These are phyloP conservation scores for Coemansia sp. DNA, from an alignment of 192 early-diverging fungal genomes.

Conservation along the genomic window DNA sequence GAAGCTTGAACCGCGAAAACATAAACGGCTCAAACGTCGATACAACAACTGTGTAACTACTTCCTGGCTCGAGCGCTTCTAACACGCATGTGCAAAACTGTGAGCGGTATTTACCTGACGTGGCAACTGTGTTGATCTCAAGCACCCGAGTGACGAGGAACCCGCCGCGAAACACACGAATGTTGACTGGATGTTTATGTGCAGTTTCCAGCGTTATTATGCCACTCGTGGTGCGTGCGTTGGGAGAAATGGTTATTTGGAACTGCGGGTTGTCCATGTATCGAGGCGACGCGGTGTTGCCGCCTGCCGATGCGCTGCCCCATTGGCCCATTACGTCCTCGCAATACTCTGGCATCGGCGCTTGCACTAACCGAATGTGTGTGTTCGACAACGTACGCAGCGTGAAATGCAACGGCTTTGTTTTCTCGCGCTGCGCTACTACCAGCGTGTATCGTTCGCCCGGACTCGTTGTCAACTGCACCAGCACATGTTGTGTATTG, in stretches of 20 bases:
- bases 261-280: slow-evolving; percentile 83
- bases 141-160: slow-evolving; percentile 66
- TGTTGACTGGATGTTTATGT: slow-evolving; percentile 64
- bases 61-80: slow-evolving; percentile 55
- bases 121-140: slow-evolving; percentile 62
- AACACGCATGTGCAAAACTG: slow-evolving; percentile 74
- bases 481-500: slow-evolving; percentile 81
- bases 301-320: slow-evolving; percentile 75
- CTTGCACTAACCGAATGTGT: slow-evolving; percentile 61
- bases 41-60: slow-evolving; percentile 75
- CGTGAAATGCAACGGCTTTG: slow-evolving; percentile 70
- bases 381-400: slow-evolving; percentile 68
- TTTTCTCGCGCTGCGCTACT: slow-evolving; percentile 75
- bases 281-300: slow-evolving; percentile 65
- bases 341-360: slow-evolving; percentile 49
- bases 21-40: slow-evolving; percentile 77
- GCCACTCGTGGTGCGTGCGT: slow-evolving; percentile 9
- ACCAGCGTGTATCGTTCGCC: slow-evolving; percentile 68
- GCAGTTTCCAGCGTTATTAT: slow-evolving; percentile 68
- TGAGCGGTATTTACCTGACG: slow-evolving; percentile 73
- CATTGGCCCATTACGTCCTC: slow-evolving; percentile 63
- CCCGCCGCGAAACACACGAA: slow-evolving; percentile 70
- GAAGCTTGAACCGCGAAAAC: slow-evolving; percentile 68
- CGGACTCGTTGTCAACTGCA: slow-evolving; percentile 35
- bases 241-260: slow-evolving; percentile 56